Percentiles rank a stretch among this genome's conserved stretches.
These are phyloP conservation scores for Chaetothyriales sp. DNA, from an alignment of 2,329 filamentous ascomycete species.

Conservation along the genomic window DNA sequence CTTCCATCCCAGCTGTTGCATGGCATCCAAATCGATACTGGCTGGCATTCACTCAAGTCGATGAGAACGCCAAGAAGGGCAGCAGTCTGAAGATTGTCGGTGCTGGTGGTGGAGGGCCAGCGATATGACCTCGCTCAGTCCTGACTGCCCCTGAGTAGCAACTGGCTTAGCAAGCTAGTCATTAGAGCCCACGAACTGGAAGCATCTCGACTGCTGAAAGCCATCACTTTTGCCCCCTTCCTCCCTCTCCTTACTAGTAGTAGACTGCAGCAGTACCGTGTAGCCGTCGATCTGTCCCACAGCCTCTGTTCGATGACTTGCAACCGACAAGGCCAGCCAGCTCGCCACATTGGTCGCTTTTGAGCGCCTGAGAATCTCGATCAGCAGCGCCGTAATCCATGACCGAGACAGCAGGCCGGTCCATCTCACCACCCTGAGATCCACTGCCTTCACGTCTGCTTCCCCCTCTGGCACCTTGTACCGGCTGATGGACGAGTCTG, in stretches of 20 bases:
- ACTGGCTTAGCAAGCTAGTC: background rate
- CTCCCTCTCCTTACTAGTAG: background rate
- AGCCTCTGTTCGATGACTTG: slow-evolving; percentile 10
- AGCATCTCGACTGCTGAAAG: background rate
- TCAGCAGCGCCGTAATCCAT: slow-evolving; percentile 26
- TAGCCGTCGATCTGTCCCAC: slow-evolving; percentile 12
- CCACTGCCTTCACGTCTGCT: slow-evolving; percentile 15
- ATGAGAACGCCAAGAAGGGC: slow-evolving; percentile 23
- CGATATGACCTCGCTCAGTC: background rate
- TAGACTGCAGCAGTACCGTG: slow-evolving; percentile 11
- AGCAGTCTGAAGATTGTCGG: slow-evolving; percentile 35
- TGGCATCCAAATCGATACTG: slow-evolving; percentile 37
- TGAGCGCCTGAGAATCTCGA: slow-evolving; percentile 11
- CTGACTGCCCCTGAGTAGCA: no score
- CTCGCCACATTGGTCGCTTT: background rate
- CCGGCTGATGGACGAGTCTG: slow-evolving; percentile 12
- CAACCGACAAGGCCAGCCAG: slow-evolving; percentile 14
- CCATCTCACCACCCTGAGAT: slow-evolving; percentile 28
- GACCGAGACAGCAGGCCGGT: slow-evolving; percentile 25
- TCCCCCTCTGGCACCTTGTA: slow-evolving; percentile 21
- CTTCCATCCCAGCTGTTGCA: slow-evolving; percentile 31
- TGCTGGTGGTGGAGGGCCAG: slow-evolving; percentile 23
- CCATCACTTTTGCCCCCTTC: background rate
- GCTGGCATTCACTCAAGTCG: slow-evolving; percentile 34
- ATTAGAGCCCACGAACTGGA: background rate